A percentile compares a stretch with the other conserved stretches of the same genome.
These are phyloP conservation scores for Neoconidiobolus thromboides DNA, from an alignment of 371 early-diverging fungal genomes.

Conservation along the genomic window DNA sequence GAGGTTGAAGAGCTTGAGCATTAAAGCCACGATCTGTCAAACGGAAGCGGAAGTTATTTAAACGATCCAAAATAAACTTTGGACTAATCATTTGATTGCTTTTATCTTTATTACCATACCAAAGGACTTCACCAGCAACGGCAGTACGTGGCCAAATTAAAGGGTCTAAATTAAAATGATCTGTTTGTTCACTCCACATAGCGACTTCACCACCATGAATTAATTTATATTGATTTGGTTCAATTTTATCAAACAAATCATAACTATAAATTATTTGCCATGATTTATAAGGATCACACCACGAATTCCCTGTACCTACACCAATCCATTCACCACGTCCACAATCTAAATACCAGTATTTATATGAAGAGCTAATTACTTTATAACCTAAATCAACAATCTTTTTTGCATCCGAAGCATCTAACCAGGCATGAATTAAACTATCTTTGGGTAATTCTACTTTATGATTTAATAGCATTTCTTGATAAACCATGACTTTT, in stretches of 20 bases:
- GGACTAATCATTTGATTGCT: conserved; percentile 33
- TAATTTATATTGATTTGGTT: conserved; percentile 9
- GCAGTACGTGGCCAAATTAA: conserved; percentile 52
- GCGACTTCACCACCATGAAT: conserved; percentile 36
- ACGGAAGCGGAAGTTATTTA: conserved; percentile 52
- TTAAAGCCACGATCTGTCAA: conserved; percentile 39
- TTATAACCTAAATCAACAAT: background rate
- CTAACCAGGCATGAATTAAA: background rate
- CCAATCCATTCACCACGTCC: conserved; percentile 38
- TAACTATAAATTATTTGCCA: conserved; percentile 61
- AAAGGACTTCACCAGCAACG: conserved; percentile 47
- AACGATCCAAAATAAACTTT: conserved; percentile 12
- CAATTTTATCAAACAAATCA: conserved; percentile 16
- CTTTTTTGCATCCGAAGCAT: background rate
- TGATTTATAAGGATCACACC: conserved; percentile 63
- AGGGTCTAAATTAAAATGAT: conserved; percentile 31
- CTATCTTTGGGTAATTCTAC: conserved; percentile 18
- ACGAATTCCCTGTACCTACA: conserved; percentile 51
- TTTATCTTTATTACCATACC: conserved; percentile 43
- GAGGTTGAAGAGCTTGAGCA: conserved; percentile 48
- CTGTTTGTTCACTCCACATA: conserved; percentile 54
- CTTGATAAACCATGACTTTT: conserved; percentile 29
- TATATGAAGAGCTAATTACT: background rate
- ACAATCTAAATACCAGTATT: background rate
- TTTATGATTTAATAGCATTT: conserved; percentile 21